Base-by-base conservation (phyloP, 345 rosid genomes). In the Boechera stricta region DNA sequence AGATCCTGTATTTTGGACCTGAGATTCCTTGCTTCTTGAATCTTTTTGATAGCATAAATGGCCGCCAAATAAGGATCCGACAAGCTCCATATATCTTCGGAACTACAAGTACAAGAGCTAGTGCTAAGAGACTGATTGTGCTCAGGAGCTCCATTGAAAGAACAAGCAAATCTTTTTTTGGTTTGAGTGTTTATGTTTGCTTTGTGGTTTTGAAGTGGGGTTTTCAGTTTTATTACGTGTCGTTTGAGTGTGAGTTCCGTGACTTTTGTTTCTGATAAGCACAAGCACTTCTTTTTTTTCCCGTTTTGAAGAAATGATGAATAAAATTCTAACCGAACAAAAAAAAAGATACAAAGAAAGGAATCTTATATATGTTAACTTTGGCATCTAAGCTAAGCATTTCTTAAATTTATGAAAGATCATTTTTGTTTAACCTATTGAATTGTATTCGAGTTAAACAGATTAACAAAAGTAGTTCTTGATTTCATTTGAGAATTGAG, bases 1-100 rank as follows among this genome's bases (percentile, higher is more conserved):
- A 45, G 58, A 78, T 33, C 39, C n/a, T 65, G 57, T 78, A 78
- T 45, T 44, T 44, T 6, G 81, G 81, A 10, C 81, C 77, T 9
- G 69, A 71, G 38, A 78, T 59, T 72, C 81, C 77, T 64, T 78
- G 81, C 44, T 78, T 66, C 73, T 56, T 64, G 73, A 78, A 72
- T 29, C 44, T 65, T 78, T 41, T 78, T 10, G 81, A 26, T 18
- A 78, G 3, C 6, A 72, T 24, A 13, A 21, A 58, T 48, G 81
- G 81, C 24, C 64, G 18, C 73, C 73, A 72, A 5, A 78, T 38
- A 64, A 78, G 80, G 63, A 64, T 64, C 60, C 65, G 7, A 64
- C 26, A 77, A 56, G 53, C 64, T 64, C 71, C 41, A 39, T 35
- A 71, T 11, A 77, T 63, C 65, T 33, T 71, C 0, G 76, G 76